A percentile compares a stretch with the other conserved stretches of the same genome.
Evolutionary conservation across 163 green algal species (phyloP).

Genomic region (Coccomyxa subellipsoidea): DNA sequence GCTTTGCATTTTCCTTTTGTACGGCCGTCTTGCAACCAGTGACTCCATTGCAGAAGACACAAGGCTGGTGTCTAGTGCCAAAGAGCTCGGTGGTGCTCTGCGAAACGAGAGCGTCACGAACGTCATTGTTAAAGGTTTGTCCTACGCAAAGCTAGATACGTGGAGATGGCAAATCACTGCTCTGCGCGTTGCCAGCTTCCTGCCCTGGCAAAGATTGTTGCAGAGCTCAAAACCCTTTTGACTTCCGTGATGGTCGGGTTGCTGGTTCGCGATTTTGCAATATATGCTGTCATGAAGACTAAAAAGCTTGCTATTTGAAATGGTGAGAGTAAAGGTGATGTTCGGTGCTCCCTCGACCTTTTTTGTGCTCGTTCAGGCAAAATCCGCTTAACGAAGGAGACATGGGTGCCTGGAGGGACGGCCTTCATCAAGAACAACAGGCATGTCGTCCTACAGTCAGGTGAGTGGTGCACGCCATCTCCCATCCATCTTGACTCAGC

Average conservation of each 20-base stretch:
- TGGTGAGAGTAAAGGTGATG: not conserved
- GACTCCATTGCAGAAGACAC: not conserved
- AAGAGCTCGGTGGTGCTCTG: not conserved
- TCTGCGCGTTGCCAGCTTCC: no score
- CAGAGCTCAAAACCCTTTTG: no score
- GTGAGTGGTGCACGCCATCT: no score
- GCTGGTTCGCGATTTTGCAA: no score
- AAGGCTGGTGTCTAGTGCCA: not conserved
- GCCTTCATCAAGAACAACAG: not conserved
- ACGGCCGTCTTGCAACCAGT: not conserved
- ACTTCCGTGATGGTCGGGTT: no score
- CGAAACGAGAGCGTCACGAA: not conserved
- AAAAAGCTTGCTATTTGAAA: not conserved
- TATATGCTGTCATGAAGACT: no score
- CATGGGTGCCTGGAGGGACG: not conserved
- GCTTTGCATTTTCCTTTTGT: not conserved
- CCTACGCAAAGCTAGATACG: not conserved
- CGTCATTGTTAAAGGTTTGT: not conserved
- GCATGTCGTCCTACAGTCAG: constrained; percentile 5
- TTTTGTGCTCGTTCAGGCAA: not conserved
- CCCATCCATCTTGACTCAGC: not conserved
- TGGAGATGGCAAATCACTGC: no score
- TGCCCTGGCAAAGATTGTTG: no score
- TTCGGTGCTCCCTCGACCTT: not conserved
- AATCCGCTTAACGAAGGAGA: not conserved